Evolutionary conservation across 345 rosid genomes (phyloP).

Genomic region (Laguncularia racemosa): DNA sequence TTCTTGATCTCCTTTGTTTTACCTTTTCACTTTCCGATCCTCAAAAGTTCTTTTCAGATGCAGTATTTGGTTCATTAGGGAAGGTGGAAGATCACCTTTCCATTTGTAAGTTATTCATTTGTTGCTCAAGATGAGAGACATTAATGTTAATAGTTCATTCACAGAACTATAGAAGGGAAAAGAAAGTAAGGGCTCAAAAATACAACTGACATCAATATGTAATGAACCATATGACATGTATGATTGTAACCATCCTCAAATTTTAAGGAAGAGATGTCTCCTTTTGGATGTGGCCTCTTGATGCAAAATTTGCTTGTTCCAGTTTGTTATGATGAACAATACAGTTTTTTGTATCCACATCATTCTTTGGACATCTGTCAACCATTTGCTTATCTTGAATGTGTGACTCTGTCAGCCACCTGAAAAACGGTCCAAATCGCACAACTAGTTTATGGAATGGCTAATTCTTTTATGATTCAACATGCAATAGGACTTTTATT

Average conservation of each 20-base stretch:
- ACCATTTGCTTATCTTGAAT: no score
- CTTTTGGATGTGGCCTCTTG: neutral
- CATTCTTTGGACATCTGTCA: no score
- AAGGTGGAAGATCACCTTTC: slow-evolving; percentile 51
- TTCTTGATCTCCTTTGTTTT: slow-evolving; percentile 6
- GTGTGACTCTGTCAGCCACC: no score
- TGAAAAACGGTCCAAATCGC: no score
- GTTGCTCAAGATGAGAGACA: slow-evolving; percentile 13
- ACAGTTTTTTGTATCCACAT: no score
- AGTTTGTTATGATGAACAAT: no score
- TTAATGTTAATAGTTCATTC: slow-evolving; percentile 6
- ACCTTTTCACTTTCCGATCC: slow-evolving; percentile 11
- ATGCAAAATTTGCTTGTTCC: neutral
- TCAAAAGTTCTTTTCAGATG: slow-evolving; percentile 5
- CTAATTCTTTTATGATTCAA: no score
- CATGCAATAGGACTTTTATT: no score
- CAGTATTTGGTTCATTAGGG: slow-evolving; percentile 14
- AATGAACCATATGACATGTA: slow-evolving; percentile 3
- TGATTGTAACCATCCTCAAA: slow-evolving; percentile 10
- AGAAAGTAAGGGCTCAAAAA: neutral
- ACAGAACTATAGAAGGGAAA: slow-evolving; percentile 3
- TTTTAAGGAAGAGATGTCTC: slow-evolving; percentile 8
- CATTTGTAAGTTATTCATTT: slow-evolving; percentile 30
- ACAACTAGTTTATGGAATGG: no score
- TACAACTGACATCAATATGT: no score